A percentile compares a stretch with the other conserved stretches of the same genome.
phyloP scores from a whole-genome alignment of 169 alveolate genomes.

The Theileria annulata region DNA sequence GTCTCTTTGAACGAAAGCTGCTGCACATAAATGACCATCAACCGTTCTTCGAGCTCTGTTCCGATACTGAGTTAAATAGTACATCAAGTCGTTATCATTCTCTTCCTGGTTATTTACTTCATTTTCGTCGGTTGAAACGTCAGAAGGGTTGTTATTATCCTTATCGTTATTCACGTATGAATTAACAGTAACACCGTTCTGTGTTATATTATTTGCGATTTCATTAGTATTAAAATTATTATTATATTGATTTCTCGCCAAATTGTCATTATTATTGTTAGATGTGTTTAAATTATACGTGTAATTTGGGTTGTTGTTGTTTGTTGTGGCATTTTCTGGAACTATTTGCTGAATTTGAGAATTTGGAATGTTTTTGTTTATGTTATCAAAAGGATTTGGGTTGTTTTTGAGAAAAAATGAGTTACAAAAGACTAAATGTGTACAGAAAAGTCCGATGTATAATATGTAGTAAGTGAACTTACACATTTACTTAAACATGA shows the following conservation, averaged over 20 bases:
- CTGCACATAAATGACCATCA: slow-evolving; percentile 87
- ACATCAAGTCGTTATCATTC: slow-evolving; percentile 58
- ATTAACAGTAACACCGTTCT: not conserved
- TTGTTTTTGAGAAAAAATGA: slow-evolving; percentile 14
- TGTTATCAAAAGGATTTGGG: slow-evolving; percentile 10
- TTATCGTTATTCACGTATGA: not conserved
- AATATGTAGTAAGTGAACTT: not conserved
- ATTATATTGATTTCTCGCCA: not conserved
- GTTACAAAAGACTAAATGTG: not conserved
- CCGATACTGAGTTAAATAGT: slow-evolving; percentile 82
- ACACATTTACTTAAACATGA: slow-evolving; percentile 16
- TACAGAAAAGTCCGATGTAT: not conserved
- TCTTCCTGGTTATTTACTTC: slow-evolving; percentile 14
- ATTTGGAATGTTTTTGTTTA: not conserved
- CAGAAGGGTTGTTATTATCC: not conserved
- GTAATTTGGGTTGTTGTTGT: not conserved
- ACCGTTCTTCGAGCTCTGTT: slow-evolving; percentile 82
- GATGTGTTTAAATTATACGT: not conserved
- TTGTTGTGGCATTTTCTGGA: not conserved
- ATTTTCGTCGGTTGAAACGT: not conserved
- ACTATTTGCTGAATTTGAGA: slow-evolving; percentile 6
- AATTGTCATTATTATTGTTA: not conserved
- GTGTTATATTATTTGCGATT: slow-evolving; percentile 7
- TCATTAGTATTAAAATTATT: not conserved
- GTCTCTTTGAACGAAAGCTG: slow-evolving; percentile 86